Conservation (phyloP, 2,329 filamentous ascomycete genomes). For the Colletotrichum sp. region DNA sequence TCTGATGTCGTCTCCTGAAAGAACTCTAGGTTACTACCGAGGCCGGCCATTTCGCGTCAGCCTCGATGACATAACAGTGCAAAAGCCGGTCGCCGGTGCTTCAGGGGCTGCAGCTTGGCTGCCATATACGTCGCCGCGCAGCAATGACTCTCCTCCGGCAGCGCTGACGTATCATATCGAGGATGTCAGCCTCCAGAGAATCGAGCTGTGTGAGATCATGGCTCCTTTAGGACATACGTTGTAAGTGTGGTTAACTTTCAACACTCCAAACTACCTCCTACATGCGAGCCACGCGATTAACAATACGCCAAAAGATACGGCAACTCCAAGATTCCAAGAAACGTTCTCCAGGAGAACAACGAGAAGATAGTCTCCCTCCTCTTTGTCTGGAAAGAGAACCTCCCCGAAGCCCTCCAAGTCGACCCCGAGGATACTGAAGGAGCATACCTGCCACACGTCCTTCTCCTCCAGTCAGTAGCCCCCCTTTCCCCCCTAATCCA, state of each 20-base stretch:
- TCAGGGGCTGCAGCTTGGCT: not conserved
- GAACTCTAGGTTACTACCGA: slow-evolving; percentile 29
- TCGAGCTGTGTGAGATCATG: slow-evolving; percentile 25
- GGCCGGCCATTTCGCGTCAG: slow-evolving; percentile 28
- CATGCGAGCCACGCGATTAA: not conserved
- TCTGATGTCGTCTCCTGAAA: not conserved
- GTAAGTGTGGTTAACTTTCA: too few species aligned
- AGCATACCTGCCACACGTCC: slow-evolving; percentile 25
- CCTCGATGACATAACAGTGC: slow-evolving; percentile 28
- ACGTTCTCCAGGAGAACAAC: slow-evolving; percentile 22
- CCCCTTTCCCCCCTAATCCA: not conserved
- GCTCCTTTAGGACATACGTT: slow-evolving; percentile 25
- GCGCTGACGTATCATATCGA: not conserved
- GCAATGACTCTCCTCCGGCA: not conserved
- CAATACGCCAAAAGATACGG: slow-evolving; percentile 18
- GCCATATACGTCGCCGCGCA: not conserved
- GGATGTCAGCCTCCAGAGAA: not conserved
- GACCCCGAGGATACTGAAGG: slow-evolving; percentile 21
- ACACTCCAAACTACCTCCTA: not conserved
- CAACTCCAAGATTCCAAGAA: slow-evolving; percentile 17
- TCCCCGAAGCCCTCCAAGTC: slow-evolving; percentile 21
- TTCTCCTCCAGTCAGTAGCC: slow-evolving; percentile 25
- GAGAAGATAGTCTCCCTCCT: slow-evolving; percentile 16
- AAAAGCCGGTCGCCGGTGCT: slow-evolving; percentile 11
- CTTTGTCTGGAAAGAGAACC: slow-evolving; percentile 23